These are phyloP conservation scores for Phylloporus sp. DNA, from an alignment of 1,284 basidiomycete genomes.

Conservation along the genomic window DNA sequence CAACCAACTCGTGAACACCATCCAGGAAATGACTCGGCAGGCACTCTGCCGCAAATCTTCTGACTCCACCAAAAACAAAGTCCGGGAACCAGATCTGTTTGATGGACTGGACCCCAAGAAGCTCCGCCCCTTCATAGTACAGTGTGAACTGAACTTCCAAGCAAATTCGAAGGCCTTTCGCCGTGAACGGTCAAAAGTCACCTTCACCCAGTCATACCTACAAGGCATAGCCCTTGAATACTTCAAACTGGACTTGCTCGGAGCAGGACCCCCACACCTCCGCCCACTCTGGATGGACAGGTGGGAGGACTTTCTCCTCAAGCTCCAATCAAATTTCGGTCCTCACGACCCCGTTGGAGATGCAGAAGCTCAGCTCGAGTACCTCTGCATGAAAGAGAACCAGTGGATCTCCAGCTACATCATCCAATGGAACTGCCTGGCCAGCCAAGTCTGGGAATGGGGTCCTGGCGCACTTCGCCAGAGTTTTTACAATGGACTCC, in stretches of 20 bases:
- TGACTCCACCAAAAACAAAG: too few relatives aligned
- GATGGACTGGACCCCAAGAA: too few relatives aligned
- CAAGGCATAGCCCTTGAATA: not conserved
- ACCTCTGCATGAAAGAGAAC: not conserved
- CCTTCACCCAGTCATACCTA: not conserved
- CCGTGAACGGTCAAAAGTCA: not conserved
- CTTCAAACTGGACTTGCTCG: not conserved
- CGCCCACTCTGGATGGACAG: not conserved
- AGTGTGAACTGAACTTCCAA: too few relatives aligned
- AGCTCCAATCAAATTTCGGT: not conserved
- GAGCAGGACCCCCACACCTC: not conserved
- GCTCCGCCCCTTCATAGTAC: too few relatives aligned
- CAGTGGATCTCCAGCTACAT: not conserved
- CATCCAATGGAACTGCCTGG: not conserved
- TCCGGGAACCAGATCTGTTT: too few relatives aligned
- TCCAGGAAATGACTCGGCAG: too few relatives aligned
- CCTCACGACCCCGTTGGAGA: not conserved
- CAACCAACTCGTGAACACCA: too few relatives aligned
- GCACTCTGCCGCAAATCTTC: too few relatives aligned
- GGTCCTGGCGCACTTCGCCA: not conserved
- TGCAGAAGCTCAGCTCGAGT: not conserved
- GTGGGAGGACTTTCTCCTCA: not conserved
- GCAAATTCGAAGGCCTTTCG: not conserved
- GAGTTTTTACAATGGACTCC: not conserved
- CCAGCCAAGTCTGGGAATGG: not conserved